Conservation (phyloP, 2,329 filamentous ascomycete genomes). For the Fusarium sp. region DNA sequence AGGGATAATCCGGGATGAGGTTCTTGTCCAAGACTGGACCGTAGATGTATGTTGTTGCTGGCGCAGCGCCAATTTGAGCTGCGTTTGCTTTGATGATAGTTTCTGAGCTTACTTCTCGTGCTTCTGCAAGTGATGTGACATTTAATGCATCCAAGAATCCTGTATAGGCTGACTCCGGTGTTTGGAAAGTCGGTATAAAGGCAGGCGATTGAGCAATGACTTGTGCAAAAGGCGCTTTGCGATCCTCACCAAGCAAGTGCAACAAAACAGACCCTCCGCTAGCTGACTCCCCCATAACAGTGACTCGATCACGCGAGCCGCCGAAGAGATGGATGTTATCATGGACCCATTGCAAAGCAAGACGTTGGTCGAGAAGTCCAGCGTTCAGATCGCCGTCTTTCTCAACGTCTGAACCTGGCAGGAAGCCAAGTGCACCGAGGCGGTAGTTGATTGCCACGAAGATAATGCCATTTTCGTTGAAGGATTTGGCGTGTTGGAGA, state of each 20-base stretch:
- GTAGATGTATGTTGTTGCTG: not conserved
- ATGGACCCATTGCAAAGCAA: constrained; percentile 63
- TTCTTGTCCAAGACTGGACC: not conserved
- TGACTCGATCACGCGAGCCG: constrained; percentile 54
- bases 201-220: constrained; percentile 5
- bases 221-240: too few relatives aligned
- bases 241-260: constrained; percentile 45
- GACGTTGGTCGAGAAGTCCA: constrained; percentile 61
- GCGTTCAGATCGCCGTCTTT: constrained; percentile 53
- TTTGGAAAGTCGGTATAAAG: not conserved
- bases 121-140: not conserved
- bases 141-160: not conserved
- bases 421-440: not conserved
- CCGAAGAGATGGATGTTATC: constrained; percentile 61
- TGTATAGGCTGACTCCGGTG: not conserved
- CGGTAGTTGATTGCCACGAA: constrained; percentile 10
- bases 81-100: not conserved
- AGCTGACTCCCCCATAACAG: not conserved
- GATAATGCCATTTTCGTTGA: not conserved
- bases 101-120: not conserved
- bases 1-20: not conserved
- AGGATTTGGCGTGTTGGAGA: not conserved
- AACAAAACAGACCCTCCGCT: constrained; percentile 45
- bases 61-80: not conserved
- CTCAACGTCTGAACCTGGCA: not conserved